Evolutionary conservation across 1,284 basidiomycete species (phyloP).

Genomic region (Pseudozyma flocculosa): DNA sequence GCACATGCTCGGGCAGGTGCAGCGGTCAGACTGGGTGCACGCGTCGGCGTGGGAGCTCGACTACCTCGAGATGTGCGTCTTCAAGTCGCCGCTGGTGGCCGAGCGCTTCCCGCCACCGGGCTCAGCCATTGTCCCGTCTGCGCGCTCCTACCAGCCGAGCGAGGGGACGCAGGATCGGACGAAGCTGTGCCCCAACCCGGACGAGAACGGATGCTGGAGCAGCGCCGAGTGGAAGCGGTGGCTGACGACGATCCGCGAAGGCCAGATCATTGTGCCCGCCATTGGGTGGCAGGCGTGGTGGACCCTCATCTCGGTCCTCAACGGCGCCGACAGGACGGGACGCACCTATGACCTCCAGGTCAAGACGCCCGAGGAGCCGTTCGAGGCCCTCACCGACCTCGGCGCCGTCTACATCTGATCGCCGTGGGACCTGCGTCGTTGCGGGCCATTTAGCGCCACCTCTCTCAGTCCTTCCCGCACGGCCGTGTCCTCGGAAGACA

Average conservation of each 20-base stretch:
- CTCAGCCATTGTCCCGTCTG: conserved; percentile 22
- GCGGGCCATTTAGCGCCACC: too few relatives aligned
- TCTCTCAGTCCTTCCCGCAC: too few relatives aligned
- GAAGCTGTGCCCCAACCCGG: conserved; percentile 44
- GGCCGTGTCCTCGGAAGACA: too few relatives aligned
- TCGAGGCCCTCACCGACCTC: conserved; percentile 37
- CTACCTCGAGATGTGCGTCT: conserved; percentile 53
- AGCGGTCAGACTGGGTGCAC: conserved; percentile 29
- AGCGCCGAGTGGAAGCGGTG: conserved; percentile 40
- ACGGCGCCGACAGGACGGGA: conserved; percentile 49
- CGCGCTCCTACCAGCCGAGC: conserved; percentile 26
- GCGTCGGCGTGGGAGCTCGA: conserved; percentile 54
- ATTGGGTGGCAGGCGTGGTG: conserved; percentile 56
- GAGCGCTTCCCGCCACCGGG: conserved; percentile 51
- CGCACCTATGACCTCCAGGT: conserved; percentile 50
- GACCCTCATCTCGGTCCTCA: conserved; percentile 52
- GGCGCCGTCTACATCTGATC: conserved; percentile 43
- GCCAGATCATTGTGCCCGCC: conserved; percentile 47
- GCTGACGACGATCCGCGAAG: conserved; percentile 37
- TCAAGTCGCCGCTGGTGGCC: conserved; percentile 39
- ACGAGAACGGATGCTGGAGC: conserved; percentile 36
- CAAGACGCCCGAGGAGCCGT: conserved; percentile 43
- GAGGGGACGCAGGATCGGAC: conserved; percentile 24
- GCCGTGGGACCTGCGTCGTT: too few relatives aligned
- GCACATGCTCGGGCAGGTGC: conserved; percentile 41